Evolutionary conservation across 164 flowering plant genomes (phyloP), one percentile per base, ranked within the genome.

Genomic region (Platanus orientalis): DNA sequence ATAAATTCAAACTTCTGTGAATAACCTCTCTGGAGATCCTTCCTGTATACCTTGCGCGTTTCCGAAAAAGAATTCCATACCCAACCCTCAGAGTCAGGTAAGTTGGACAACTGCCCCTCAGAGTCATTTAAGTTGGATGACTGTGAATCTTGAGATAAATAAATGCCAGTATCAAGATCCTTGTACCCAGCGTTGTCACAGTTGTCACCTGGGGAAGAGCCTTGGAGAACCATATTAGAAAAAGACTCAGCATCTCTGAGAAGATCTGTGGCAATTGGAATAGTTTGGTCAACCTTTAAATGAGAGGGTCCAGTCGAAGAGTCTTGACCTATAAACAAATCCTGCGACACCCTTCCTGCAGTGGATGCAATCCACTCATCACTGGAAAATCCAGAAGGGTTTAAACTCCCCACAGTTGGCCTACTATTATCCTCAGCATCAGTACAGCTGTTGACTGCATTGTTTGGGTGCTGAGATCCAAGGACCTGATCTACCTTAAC

Each of bases 1-100:
- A 79, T 54, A 30, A 73, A 62, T 25, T 76, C 86, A 73, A 82
- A 79, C 74, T 77, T 85, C 10, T 79, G 83, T 39, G 80, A 68
- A 69, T 50, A 61, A 36, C 80, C 81, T 56, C 77, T 64, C 51
- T 65, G 75, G 51, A 87, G 70, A 63, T 89, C 86, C 62, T 73
- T 76, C 68, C 76, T 66, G 66, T 73, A 80, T 14, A 71, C 81
- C 60, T 75, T 61, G 6, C 73, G 66, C 54, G 81, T 84, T 66
- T 83, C 92, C 3, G 77, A 19, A 67, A 89, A 89, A 25, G 90
- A 88, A 56, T 66, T 68, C 96, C 97, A 91, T 44, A 81, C 75
- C 87, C 86, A 84, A 42, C 66, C 73, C 30, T 76, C 70, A 40
- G 77, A 63, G 34, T 76, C 69, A 42, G 75, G 81, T n/a, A 72